Evolutionary conservation across 192 early-diverging fungal species (phyloP), one percentile per base, ranked within the genome.

Genomic region (Coemansia guatemalensis): DNA sequence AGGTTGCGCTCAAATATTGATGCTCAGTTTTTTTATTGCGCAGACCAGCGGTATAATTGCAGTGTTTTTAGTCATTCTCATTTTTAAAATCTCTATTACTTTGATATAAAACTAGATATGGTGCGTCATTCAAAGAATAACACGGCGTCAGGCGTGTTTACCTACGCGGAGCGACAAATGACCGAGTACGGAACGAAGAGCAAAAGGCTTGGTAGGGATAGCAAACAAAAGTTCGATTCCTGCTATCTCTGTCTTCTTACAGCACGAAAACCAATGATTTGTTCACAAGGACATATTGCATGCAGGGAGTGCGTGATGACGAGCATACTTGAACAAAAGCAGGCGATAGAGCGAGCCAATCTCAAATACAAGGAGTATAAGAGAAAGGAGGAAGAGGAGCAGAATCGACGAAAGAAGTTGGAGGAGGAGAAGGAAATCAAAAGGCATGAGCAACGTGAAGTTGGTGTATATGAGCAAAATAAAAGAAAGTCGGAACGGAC

Each of bases 91-190:
- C 24, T 14, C 27, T 24, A 0, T 35, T 14, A 3, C 29, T 39
- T 6, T 6, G 29, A 30, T 4, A 30, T 44, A 44, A 3, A 17
- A 17, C 3, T 24, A 33, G 49, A 55, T 9, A 92, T 92, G 87
- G 85, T 87, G 48, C 88, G 93, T 14, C 95, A 97, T 76, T 94
- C 92, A 17, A 97, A 95, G 65, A 95, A 95, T 77, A 95, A 95
- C 70, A 98, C 92, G 2, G 90, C 94, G 6, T 82, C 87, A 21
- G 88, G 91, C 25, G 90, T 93, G 39, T 98, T 98, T 70, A 98
- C 94, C 2, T 90, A 94, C 70, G 91, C 91, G 11, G 95, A 96
- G 74, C 82, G 89, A 30, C 82, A 90, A 59, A 85, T 90, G 76
- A 83, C 93, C 5, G 88, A 92, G 53, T 98, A 98, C 75, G 95